These are phyloP conservation scores for Suhomyces bolitotheri DNA, from an alignment of 1,139 yeast genomes.

Conservation along the genomic window DNA sequence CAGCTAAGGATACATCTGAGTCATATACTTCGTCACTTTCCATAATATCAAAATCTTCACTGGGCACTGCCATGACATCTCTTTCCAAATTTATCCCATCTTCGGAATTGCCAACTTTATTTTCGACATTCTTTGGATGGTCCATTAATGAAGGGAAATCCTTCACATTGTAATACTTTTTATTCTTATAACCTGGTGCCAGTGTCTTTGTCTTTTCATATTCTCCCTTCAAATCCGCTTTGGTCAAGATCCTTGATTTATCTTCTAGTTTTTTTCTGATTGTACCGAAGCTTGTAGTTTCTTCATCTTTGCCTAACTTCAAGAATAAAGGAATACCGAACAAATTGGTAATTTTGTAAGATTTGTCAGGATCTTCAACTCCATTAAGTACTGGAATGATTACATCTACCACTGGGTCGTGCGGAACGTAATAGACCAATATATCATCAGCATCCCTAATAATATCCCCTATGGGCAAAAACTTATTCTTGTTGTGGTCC, in stretches of 20 bases:
- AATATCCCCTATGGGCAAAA: constrained; percentile 68
- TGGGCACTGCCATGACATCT: constrained; percentile 27
- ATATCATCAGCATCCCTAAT: constrained; percentile 65
- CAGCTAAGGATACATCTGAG: constrained; percentile 53
- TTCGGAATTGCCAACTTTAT: neutral
- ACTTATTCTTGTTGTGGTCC: constrained; percentile 55
- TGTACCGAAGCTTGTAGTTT: constrained; percentile 47
- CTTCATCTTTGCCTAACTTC: constrained; percentile 51
- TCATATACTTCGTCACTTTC: constrained; percentile 34
- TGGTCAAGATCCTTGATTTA: constrained; percentile 28
- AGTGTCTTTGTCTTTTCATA: constrained; percentile 22
- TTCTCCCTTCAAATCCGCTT: constrained; percentile 26
- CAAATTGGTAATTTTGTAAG: constrained; percentile 36
- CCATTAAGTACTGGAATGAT: constrained; percentile 72
- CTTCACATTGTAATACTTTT: constrained; percentile 25
- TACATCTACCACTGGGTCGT: constrained; percentile 42
- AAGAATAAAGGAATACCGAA: constrained; percentile 81
- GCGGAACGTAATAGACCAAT: constrained; percentile 67
- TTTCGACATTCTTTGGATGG: neutral
- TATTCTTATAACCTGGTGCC: constrained; percentile 11
- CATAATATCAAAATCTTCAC: constrained; percentile 14
- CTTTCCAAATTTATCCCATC: constrained; percentile 18
- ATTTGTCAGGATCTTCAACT: constrained; percentile 41
- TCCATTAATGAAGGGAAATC: constrained; percentile 36
- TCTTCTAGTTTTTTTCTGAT: constrained; percentile 58